Base-by-base conservation (phyloP, 202 grass and related monocot genomes). In the Zoysia matrella region DNA sequence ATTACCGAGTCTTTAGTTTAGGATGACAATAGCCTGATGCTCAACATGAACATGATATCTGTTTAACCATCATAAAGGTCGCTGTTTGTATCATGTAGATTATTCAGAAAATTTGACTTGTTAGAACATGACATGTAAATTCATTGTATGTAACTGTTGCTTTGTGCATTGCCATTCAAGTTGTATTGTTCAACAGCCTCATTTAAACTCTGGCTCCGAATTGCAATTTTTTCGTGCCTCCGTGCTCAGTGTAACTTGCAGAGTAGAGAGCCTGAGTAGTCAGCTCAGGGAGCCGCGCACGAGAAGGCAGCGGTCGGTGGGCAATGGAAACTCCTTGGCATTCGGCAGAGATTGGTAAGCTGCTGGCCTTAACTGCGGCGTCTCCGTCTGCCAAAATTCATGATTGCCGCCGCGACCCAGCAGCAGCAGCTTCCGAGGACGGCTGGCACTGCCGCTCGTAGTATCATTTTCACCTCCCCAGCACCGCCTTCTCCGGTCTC, bases 11-110 rank as follows among this genome's bases (percentile, higher is more conserved):
- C 30, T 30, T 30, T 86, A 90, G 84, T 64, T 74, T 87, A 90
- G 84, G 52, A 66, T 87, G 78, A 82, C 50, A 57, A 82, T 87
- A 77, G 52, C 57, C 39, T 80, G 84, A 87, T 90, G 63, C 12
- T 58, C 80, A 80, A 47, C 30, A n/a, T 84, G 71, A 76, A 57
- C 16, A 83, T 83, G 75, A 7, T 81, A 84, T 75, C 15, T 36
- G 10, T 53, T 58, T 74, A 83, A 79, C 43, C 55, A 7, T 65
- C 18, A 52, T 67, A 60, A 76, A 60, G 46, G 72, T 18, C 69
- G 42, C 45, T 39, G 39, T 80, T 52, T 67, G 79, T 90, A 83
- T 80, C 56, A 65, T 83, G 66, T 77, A 82, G 79, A 1, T 53
- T 83, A 71, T 80, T 60, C 57, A 40, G 43, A 83, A 56, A 60